phyloP scores from a whole-genome alignment of 345 rosid species.

The Salix dunnii region DNA sequence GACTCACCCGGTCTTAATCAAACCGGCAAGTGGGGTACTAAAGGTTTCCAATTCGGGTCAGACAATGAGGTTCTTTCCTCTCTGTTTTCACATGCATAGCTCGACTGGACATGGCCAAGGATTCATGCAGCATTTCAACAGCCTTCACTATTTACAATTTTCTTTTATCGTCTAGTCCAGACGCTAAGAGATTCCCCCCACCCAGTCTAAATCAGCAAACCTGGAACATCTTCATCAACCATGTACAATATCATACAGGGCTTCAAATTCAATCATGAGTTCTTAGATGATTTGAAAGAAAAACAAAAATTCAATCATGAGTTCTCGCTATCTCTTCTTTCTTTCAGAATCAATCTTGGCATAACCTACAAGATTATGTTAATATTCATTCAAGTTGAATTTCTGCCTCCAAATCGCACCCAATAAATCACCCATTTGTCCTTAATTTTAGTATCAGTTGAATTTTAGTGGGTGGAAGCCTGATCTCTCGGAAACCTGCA shows the following conservation, averaged over 20 bases:
- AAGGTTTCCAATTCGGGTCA: slow-evolving; percentile 17
- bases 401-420: neutral
- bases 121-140: neutral
- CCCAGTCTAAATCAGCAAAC: neutral
- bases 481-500: neutral
- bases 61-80: slow-evolving; percentile 22
- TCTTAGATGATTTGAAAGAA: neutral
- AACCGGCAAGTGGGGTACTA: neutral
- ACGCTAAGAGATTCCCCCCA: neutral
- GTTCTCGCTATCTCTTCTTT: neutral
- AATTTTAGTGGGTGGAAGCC: neutral
- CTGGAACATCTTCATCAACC: neutral
- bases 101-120: neutral
- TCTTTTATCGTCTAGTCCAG: neutral
- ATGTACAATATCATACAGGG: neutral
- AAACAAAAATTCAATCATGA: neutral
- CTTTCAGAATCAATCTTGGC: neutral
- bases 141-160: neutral
- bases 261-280: neutral
- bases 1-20: slow-evolving; percentile 4
- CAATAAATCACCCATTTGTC: slow-evolving; percentile 1
- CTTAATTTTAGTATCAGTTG: neutral
- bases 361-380: neutral
- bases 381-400: slow-evolving; percentile 3
- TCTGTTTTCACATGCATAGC: slow-evolving; percentile 5